Base-by-base conservation (phyloP, 2,329 filamentous ascomycete species). In the Trichoderma koningiopsis region DNA sequence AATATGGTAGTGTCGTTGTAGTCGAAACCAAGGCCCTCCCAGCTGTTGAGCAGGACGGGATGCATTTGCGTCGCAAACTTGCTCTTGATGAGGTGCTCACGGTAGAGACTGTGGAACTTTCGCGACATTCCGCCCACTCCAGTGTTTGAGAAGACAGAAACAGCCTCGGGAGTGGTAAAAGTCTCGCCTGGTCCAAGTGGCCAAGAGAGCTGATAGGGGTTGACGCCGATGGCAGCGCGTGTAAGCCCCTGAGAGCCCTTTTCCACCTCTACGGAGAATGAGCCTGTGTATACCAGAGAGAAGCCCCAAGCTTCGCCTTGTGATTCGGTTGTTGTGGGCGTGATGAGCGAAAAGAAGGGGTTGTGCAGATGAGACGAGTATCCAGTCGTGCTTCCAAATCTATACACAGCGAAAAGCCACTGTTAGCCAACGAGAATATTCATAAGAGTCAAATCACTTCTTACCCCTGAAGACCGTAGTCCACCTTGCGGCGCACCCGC, bases 341-440 rank as follows among this genome's bases (percentile, higher is more conserved):
- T 80, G 0, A 87, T 81, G 2, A 91, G 77, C 0, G 86, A 83
- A 27, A 91, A 81, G 78, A 91, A 91, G 0, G 88, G 88, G 72
- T 91, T 91, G 74, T 90, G 87, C 1, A 88, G 79, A 72, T 90
- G 87, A 0, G 88, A 90, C 0, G 88, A 88, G 74, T 88, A 91
- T 1, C 89, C 89, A 3, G 83, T 84, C 0, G 82, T 84, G 72
- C 88, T 90, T 19, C 86, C 85, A 74, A 91, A 90, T 6, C 87
- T 88, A n/a, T 88, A n/a, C 5, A 43, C 4, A 53, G 29, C 5
- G 31, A 49, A 47, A 29, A 3, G 16, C 5, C 53, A 56, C 3
- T 19, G 1, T 65, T 0, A 24, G 22, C 62, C 19, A 63, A 29
- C 11, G 19, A 10, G 0, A 7, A 5, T 1, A 7, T 3, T 13